Evolutionary conservation across 2,329 filamentous ascomycete species (phyloP).

Genomic region (Colletotrichum euphorbiae): DNA sequence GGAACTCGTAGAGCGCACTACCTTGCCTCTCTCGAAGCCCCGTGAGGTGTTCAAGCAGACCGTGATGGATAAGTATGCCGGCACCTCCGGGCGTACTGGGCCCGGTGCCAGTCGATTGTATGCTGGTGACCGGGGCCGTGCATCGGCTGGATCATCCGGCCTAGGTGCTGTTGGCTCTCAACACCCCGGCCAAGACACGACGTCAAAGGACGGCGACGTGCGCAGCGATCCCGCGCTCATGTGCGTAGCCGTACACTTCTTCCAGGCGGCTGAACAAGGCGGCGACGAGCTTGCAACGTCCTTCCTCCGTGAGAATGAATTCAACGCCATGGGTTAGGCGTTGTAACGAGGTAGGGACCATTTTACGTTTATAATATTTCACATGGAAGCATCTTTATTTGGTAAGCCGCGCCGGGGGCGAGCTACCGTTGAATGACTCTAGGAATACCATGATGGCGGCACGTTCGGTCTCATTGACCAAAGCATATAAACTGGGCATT

Average conservation of each 20-base stretch:
- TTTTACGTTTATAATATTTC: conserved; percentile 10
- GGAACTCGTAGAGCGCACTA: conserved; percentile 82
- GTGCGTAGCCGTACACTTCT: conserved; percentile 97
- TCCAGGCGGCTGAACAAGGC: conserved; percentile 88
- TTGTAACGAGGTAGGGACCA: background rate
- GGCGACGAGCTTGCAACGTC: conserved; percentile 87
- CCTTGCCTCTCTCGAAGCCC: conserved; percentile 85
- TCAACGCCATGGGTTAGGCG: conserved; percentile 31
- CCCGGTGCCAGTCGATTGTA: conserved; percentile 41
- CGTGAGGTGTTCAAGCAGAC: conserved; percentile 91
- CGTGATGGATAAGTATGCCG: conserved; percentile 78
- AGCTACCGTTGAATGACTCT: conserved; percentile 3
- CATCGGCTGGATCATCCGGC: conserved; percentile 35
- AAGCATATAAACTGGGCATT: conserved; percentile 24
- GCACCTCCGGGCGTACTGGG: conserved; percentile 44
- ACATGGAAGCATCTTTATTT: background rate
- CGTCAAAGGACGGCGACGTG: conserved; percentile 59
- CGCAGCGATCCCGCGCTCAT: conserved; percentile 87
- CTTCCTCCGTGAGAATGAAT: conserved; percentile 78
- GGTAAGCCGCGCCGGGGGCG: conserved; percentile 8
- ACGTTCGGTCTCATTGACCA: conserved; percentile 10
- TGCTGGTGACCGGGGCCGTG: conserved; percentile 34
- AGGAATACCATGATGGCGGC: conserved; percentile 13
- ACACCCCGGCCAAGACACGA: conserved; percentile 44
- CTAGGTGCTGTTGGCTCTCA: conserved; percentile 43